Evolutionary conservation across 1,284 basidiomycete species (phyloP).

Genomic region (Athelia psychrophila): DNA sequence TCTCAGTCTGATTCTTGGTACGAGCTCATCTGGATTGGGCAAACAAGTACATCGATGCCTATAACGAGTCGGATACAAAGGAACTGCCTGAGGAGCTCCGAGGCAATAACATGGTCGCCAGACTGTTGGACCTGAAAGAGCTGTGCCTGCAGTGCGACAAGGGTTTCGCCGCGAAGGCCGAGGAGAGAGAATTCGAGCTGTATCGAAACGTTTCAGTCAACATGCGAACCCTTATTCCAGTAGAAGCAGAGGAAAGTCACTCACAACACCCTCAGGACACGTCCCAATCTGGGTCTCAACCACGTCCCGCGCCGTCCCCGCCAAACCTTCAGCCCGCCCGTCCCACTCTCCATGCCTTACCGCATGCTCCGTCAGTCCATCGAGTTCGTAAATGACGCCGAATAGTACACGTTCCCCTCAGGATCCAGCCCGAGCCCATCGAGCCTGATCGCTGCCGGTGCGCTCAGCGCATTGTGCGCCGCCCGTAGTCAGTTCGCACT

Average conservation of each 20-base stretch:
- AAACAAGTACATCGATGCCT: too few species aligned
- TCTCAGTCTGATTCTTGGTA: too few species aligned
- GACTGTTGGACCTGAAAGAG: slow-evolving; percentile 33
- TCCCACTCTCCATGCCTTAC: slow-evolving; percentile 68
- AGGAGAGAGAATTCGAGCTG: slow-evolving; percentile 90
- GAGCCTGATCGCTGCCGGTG: slow-evolving; percentile 79
- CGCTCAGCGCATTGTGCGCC: slow-evolving; percentile 89
- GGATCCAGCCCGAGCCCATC: slow-evolving; percentile 73
- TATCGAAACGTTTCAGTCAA: slow-evolving; percentile 5
- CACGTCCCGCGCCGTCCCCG: too few species aligned
- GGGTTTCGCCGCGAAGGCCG: slow-evolving; percentile 79
- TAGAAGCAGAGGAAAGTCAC: slow-evolving; percentile 27
- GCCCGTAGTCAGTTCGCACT: slow-evolving; percentile 84
- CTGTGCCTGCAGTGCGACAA: slow-evolving; percentile 65
- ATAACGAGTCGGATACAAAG: too few species aligned
- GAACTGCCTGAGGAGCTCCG: slow-evolving; percentile 41
- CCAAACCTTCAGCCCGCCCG: too few species aligned
- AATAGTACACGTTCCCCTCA: too few species aligned
- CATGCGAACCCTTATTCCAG: slow-evolving; percentile 2
- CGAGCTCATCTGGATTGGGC: too few species aligned
- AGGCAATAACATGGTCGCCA: slow-evolving; percentile 42
- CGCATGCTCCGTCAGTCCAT: slow-evolving; percentile 78
- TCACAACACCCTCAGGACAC: slow-evolving; percentile 80
- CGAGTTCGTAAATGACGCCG: slow-evolving; percentile 85
- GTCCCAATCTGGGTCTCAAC: slow-evolving; percentile 78